These are phyloP conservation scores for Osmanthus fragrans DNA, from an alignment of 257 asterid genomes.

Conservation along the genomic window DNA sequence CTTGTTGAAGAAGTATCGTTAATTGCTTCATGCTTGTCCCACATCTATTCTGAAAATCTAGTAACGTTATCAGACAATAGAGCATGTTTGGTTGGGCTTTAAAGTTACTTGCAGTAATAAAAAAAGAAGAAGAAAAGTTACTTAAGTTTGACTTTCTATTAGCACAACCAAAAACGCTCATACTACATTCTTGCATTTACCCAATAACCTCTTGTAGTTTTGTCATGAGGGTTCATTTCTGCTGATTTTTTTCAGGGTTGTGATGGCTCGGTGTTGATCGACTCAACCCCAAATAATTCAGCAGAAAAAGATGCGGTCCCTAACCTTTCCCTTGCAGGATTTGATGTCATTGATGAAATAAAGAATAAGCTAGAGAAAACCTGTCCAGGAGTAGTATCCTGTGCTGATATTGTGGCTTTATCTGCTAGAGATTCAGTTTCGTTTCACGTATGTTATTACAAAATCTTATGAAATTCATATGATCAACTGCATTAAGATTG, in stretches of 20 bases:
- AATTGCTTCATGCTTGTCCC: neutral
- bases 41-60: too few relatives aligned
- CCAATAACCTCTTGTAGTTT: neutral
- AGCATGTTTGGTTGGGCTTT: neutral
- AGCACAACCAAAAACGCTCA: neutral
- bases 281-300: conserved; percentile 27
- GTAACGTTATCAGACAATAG: neutral
- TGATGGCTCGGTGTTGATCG: conserved; percentile 48
- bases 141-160: too few relatives aligned
- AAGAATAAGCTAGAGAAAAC: conserved; percentile 36
- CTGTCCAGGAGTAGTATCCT: conserved; percentile 47
- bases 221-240: neutral
- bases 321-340: conserved; percentile 41
- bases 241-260: conserved; percentile 37
- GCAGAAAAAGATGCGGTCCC: conserved; percentile 49
- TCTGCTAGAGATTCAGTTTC: conserved; percentile 49
- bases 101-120: neutral
- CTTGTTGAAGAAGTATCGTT: neutral
- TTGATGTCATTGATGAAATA: conserved; percentile 44
- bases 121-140: too few relatives aligned
- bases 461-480: neutral
- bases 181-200: neutral
- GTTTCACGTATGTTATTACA: conserved; percentile 28
- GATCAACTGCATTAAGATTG: neutral
- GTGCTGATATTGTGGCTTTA: conserved; percentile 57